Base-by-base conservation (phyloP, 257 asterid species). In the Gentiana straminea region DNA sequence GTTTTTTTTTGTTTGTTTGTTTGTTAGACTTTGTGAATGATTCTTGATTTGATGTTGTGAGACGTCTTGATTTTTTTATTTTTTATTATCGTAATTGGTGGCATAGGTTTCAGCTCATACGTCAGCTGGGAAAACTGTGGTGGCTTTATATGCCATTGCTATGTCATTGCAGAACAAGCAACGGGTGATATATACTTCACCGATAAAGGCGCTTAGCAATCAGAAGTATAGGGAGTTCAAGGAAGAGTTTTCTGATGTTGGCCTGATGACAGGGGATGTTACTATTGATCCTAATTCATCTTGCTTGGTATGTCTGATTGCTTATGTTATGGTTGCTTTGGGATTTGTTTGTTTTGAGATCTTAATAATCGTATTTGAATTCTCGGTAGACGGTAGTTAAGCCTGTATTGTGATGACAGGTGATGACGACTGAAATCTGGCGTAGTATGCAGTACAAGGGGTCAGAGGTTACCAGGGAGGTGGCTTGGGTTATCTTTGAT, bases 361-460 rank as follows among this genome's bases (percentile, higher is more conserved):
- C 8, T n/a, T 41, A 12, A 36, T 37, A 3, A 44, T 58, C 4
- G 12, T 2, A 58, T 15, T 24, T 36, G 37, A 49, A 1, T 50
- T 5, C 0, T 7, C 34, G 49, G 33, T 7, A 33, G 4, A 33
- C 8, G 51, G 15, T 47, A 44, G 57, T 62, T 70, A 58, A 69
- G 45, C 54, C 35, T 65, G 57, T 55, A 45, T 64, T 48, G 41
- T 32, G 24, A 24, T 78, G 75, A 56, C 79, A 87, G 98, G 98
- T 92, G 44, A 92, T 92, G 98, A 92, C 98, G 48, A 91, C 98
- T 0, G 98, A 92, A 78, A 83, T 92, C 67, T 88, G 97, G 98
- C 86, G 97, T 48, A 92, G 97, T 70, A 87, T 92, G 98, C 95
- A 78, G 81, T 92, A 92, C 78, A 92, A 85, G 74, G 98, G 96